These are phyloP conservation scores for Candida nanaspora DNA, from an alignment of 805 yeast genomes.

Conservation along the genomic window DNA sequence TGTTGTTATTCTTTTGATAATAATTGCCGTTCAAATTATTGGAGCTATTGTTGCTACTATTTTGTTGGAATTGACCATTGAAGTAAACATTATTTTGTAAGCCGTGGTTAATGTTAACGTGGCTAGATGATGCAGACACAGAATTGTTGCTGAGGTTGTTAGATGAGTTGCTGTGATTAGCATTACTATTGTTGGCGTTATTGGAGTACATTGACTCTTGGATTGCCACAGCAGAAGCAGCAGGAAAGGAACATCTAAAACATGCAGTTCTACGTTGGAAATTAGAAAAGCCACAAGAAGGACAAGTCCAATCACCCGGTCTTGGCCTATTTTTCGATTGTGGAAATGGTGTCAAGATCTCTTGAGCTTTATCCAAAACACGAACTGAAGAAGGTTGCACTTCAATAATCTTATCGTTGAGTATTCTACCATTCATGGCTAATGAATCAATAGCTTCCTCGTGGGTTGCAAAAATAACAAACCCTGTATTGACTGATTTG, in stretches of 20 bases:
- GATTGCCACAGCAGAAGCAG: constrained; percentile 61
- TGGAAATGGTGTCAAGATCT: constrained; percentile 78
- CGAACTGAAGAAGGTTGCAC: constrained; percentile 79
- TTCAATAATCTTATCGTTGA: constrained; percentile 71
- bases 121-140: not conserved
- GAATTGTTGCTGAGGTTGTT: constrained; percentile 8
- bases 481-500: constrained; percentile 59
- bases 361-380: constrained; percentile 77
- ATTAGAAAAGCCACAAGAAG: constrained; percentile 90
- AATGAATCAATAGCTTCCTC: constrained; percentile 80
- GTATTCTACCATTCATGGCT: constrained; percentile 66
- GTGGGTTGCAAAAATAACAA: constrained; percentile 77
- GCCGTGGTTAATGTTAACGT: constrained; percentile 7
- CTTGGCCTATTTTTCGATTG: constrained; percentile 79
- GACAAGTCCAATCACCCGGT: constrained; percentile 99
- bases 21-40: constrained; percentile 8
- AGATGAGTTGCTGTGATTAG: not conserved
- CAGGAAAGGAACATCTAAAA: constrained; percentile 87
- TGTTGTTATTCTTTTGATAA: constrained; percentile 8
- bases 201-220: constrained; percentile 48
- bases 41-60: constrained; percentile 6
- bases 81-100: constrained; percentile 6
- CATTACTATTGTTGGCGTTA: constrained; percentile 9
- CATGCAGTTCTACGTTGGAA: constrained; percentile 93
- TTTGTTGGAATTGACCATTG: not conserved